Conservation (phyloP, 495 filamentous ascomycete species). For the Lasiosphaeria miniovina region DNA sequence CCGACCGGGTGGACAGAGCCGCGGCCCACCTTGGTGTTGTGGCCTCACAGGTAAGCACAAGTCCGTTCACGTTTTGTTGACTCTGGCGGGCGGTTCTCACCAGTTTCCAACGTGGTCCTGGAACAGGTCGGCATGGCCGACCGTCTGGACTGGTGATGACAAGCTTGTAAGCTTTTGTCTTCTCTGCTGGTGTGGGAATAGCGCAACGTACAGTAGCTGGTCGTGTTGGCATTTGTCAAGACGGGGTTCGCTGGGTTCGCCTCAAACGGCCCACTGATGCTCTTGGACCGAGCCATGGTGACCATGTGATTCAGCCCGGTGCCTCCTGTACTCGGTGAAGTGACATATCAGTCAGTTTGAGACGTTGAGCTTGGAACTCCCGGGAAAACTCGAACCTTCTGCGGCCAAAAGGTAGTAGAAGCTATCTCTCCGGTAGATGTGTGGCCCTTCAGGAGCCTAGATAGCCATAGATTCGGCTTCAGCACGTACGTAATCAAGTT, state of each 20-base stretch:
- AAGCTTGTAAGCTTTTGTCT: not conserved
- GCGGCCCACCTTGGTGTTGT: conserved; percentile 35
- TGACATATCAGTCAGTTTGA: conserved; percentile 1
- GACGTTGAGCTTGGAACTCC: not conserved
- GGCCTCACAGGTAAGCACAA: not conserved
- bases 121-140: conserved; percentile 51
- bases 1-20: conserved; percentile 47
- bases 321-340: conserved; percentile 35
- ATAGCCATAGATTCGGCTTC: no score
- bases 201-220: conserved; percentile 33
- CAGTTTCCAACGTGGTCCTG: conserved; percentile 52
- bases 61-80: not conserved
- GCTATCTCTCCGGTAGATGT: conserved; percentile 58
- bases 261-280: conserved; percentile 55
- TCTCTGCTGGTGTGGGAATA: not conserved
- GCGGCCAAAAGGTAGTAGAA: conserved; percentile 66
- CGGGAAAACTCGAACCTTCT: conserved; percentile 42
- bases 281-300: conserved; percentile 49
- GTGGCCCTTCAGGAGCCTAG: conserved; percentile 59
- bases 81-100: conserved; percentile 29
- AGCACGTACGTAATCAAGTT: not conserved
- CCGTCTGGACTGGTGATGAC: conserved; percentile 41
- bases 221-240: conserved; percentile 52
- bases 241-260: conserved; percentile 51
- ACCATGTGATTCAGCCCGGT: conserved; percentile 55